These are phyloP conservation scores for Ceratobasidium sp. DNA, from an alignment of 1,284 basidiomycete species.

Conservation along the genomic window DNA sequence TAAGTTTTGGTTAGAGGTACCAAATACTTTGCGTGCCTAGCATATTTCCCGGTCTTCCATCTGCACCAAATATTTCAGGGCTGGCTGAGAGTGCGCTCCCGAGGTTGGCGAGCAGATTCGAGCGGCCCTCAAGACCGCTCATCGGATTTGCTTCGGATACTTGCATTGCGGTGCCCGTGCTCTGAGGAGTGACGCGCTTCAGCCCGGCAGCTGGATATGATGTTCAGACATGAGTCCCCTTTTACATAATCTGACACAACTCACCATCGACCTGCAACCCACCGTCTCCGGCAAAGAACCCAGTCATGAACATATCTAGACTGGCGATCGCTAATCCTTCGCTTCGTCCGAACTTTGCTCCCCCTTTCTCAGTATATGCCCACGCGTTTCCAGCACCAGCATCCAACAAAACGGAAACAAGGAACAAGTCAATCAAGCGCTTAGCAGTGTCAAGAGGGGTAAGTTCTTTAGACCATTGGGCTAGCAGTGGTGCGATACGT, in stretches of 20 bases:
- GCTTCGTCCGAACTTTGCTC: slow-evolving; percentile 76
- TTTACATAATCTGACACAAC: slow-evolving; percentile 45
- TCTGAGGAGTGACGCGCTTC: slow-evolving; percentile 71
- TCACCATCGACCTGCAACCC: slow-evolving; percentile 81
- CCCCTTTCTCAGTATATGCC: slow-evolving; percentile 79
- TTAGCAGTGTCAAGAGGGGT: slow-evolving; percentile 73
- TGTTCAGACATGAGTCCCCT: background rate
- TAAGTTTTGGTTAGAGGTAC: slow-evolving; percentile 49
- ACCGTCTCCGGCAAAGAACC: slow-evolving; percentile 81
- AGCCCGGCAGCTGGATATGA: slow-evolving; percentile 75
- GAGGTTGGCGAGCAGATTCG: slow-evolving; percentile 80
- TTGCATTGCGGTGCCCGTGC: slow-evolving; percentile 82
- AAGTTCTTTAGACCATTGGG: slow-evolving; percentile 66
- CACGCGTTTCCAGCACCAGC: slow-evolving; percentile 92
- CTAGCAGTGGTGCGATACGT: slow-evolving; percentile 73
- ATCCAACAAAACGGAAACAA: slow-evolving; percentile 93
- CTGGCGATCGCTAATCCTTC: slow-evolving; percentile 96
- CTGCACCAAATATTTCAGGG: slow-evolving; percentile 76
- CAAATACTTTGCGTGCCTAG: slow-evolving; percentile 67
- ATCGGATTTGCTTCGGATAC: slow-evolving; percentile 84
- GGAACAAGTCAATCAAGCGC: slow-evolving; percentile 89
- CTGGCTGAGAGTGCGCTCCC: slow-evolving; percentile 75
- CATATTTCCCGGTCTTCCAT: slow-evolving; percentile 84
- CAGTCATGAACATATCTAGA: slow-evolving; percentile 87
- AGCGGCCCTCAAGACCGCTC: slow-evolving; percentile 90